Conservation (phyloP, 768 basidiomycete genomes). For the Mycena vulgaris region DNA sequence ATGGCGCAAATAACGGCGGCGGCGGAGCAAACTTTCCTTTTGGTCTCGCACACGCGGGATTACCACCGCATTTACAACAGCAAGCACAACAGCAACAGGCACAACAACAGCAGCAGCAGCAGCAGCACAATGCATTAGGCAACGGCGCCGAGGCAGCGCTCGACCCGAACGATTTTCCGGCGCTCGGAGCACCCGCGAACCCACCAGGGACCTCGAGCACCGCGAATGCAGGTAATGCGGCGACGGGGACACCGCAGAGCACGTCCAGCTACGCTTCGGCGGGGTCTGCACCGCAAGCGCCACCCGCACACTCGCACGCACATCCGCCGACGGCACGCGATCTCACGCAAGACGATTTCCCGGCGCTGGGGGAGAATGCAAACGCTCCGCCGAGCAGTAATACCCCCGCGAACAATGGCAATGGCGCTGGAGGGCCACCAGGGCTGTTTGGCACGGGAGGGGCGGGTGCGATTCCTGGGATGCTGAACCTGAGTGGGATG, state of each 20-base stretch:
- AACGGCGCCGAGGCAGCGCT: conserved; percentile 82
- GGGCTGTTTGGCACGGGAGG: conserved; percentile 81
- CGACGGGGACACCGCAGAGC: conserved; percentile 49
- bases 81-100: conserved; percentile 64
- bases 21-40: conserved; percentile 78
- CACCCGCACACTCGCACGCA: conserved; percentile 46
- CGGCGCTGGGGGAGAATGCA: conserved; percentile 87
- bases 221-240: conserved; percentile 56
- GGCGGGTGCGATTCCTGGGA: conserved; percentile 71
- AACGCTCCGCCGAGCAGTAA: conserved; percentile 54
- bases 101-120: conserved; percentile 63
- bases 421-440: conserved; percentile 70
- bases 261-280: conserved; percentile 58
- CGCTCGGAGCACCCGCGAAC: conserved; percentile 75
- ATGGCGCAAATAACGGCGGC: conserved; percentile 33
- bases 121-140: conserved; percentile 71
- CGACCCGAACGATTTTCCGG: conserved; percentile 92
- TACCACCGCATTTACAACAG: conserved; percentile 62
- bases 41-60: conserved; percentile 61
- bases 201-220: conserved; percentile 50
- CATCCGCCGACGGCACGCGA: conserved; percentile 63
- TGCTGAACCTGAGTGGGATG: conserved; percentile 72
- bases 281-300: conserved; percentile 83
- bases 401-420: conserved; percentile 41
- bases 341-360: conserved; percentile 93